These are phyloP conservation scores for Exidia glandulosa DNA, from an alignment of 768 basidiomycete genomes.

Conservation along the genomic window DNA sequence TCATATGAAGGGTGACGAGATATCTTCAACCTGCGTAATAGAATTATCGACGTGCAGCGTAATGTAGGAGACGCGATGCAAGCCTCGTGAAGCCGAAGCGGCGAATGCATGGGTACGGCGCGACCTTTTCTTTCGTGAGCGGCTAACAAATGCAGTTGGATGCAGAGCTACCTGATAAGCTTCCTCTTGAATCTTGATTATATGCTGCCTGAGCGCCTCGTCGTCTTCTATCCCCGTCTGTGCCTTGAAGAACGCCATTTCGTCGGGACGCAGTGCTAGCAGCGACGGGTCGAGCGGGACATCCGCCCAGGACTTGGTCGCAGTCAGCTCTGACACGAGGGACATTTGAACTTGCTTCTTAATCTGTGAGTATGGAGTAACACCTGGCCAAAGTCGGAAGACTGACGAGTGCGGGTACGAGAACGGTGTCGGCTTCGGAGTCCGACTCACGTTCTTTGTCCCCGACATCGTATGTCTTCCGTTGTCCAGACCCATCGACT, in stretches of 20 bases:
- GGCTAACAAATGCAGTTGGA: too few relatives aligned
- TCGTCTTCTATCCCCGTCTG: constrained; percentile 6
- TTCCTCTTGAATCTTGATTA: constrained; percentile 2
- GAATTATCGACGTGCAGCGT: neutral
- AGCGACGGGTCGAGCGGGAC: constrained; percentile 2
- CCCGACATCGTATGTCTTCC: too few relatives aligned
- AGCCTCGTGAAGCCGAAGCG: constrained; percentile 5
- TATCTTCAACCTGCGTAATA: neutral
- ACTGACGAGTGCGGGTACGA: too few relatives aligned
- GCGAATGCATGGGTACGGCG: constrained; percentile 6
- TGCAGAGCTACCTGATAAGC: constrained; percentile 5
- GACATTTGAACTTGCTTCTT: too few relatives aligned
- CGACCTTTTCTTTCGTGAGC: too few relatives aligned
- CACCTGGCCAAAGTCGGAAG: too few relatives aligned
- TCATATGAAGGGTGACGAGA: neutral
- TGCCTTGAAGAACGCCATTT: constrained; percentile 5
- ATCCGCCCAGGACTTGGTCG: neutral
- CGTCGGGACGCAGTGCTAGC: neutral
- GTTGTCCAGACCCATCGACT: too few relatives aligned
- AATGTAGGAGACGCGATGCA: neutral
- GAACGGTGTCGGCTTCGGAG: too few relatives aligned
- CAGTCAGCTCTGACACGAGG: neutral
- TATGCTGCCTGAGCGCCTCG: constrained; percentile 4
- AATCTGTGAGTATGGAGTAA: too few relatives aligned
- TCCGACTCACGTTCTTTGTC: too few relatives aligned